Percentiles rank a stretch among this genome's conserved stretches.
Conservation (phyloP, 371 early-diverging fungal species). For the Umbelopsis sp. region DNA sequence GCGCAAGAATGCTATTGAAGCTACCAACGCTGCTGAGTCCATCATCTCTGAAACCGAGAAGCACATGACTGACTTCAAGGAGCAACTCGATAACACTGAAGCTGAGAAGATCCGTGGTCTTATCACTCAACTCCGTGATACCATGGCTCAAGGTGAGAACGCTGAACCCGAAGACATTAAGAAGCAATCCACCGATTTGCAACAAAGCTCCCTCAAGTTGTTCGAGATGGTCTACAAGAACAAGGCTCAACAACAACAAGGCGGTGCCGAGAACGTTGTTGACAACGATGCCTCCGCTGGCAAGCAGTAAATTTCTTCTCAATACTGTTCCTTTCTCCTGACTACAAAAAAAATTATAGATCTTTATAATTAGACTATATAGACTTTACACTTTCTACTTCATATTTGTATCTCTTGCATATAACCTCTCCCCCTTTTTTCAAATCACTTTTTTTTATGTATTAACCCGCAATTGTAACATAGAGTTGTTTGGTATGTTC, state of each 20-base stretch:
- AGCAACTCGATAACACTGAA: slow-evolving; percentile 81
- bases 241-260: slow-evolving; percentile 34
- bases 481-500: slow-evolving; percentile 13
- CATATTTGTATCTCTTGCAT: slow-evolving; percentile 13
- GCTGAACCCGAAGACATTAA: slow-evolving; percentile 72
- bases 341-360: neutral
- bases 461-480: slow-evolving; percentile 14
- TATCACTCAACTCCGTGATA: slow-evolving; percentile 71
- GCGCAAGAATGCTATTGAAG: slow-evolving; percentile 87
- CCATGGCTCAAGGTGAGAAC: slow-evolving; percentile 63
- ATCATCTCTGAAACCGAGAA: slow-evolving; percentile 88
- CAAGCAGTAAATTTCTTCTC: neutral
- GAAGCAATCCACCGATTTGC: slow-evolving; percentile 71
- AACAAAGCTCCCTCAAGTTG: slow-evolving; percentile 83
- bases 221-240: slow-evolving; percentile 94
- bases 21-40: slow-evolving; percentile 85
- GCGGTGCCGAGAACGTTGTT: slow-evolving; percentile 9
- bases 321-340: neutral
- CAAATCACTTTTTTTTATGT: neutral
- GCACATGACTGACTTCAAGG: slow-evolving; percentile 88
- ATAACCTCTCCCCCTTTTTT: slow-evolving; percentile 12
- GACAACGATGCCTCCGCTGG: slow-evolving; percentile 18
- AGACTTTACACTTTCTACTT: neutral
- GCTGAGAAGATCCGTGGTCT: slow-evolving; percentile 72
- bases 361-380: slow-evolving; percentile 12